Conservation (phyloP, 768 basidiomycete genomes). For the Coprinopsis strossmayeri region DNA sequence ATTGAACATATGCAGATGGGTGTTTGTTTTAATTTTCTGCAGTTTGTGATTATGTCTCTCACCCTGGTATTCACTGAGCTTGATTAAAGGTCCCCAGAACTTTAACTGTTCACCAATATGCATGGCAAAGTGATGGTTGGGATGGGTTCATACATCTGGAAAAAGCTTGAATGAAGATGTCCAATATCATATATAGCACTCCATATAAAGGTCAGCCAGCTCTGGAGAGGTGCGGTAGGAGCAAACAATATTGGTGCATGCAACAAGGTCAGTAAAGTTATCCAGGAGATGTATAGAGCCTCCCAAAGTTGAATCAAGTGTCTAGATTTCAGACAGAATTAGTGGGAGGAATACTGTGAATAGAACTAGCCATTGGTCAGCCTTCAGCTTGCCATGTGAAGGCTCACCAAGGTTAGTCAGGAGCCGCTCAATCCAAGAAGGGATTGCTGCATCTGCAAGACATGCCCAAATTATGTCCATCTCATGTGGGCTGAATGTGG, state of each 20-base stretch:
- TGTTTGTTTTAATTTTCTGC: conserved; percentile 8
- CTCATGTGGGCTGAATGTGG: conserved; percentile 6
- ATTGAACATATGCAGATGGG: not conserved
- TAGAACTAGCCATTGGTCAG: conserved; percentile 16
- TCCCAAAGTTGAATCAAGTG: not conserved
- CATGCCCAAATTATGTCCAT: conserved; percentile 9
- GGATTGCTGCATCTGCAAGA: conserved; percentile 8
- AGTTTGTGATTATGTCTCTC: conserved; percentile 5
- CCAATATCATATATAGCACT: conserved; percentile 16
- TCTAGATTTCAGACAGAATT: conserved; percentile 17
- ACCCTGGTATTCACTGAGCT: not conserved
- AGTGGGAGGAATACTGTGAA: conserved; percentile 17
- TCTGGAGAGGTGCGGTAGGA: conserved; percentile 10
- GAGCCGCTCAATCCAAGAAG: conserved; percentile 15
- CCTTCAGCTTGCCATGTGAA: conserved; percentile 19
- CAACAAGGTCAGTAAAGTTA: conserved; percentile 17
- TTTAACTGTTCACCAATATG: conserved; percentile 8
- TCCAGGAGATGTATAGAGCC: conserved; percentile 11
- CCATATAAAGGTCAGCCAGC: conserved; percentile 11
- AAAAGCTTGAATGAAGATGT: conserved; percentile 13
- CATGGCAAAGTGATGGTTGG: conserved; percentile 22
- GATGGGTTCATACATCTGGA: conserved; percentile 12
- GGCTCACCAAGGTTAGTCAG: conserved; percentile 17
- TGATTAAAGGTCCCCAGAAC: conserved; percentile 6
- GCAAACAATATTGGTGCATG: conserved; percentile 17